These are phyloP conservation scores for Puccinia coronata DNA, from an alignment of 1,284 basidiomycete genomes.

Conservation along the genomic window DNA sequence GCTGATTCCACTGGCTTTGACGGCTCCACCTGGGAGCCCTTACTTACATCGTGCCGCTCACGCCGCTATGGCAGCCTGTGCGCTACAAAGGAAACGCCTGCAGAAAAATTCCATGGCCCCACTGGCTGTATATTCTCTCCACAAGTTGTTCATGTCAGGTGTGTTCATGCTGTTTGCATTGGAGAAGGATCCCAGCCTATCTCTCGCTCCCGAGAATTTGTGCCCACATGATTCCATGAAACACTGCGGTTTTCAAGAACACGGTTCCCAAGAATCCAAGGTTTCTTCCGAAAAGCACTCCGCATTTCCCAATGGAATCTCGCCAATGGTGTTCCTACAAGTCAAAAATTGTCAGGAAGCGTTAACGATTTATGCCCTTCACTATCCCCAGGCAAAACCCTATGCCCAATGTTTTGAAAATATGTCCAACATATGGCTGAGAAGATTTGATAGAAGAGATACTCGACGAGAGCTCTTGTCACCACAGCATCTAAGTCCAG, in stretches of 20 bases:
- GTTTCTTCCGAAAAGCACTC: not conserved
- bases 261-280: not conserved
- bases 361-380: slow-evolving; percentile 38
- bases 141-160: slow-evolving; percentile 43
- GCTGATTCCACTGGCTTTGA: slow-evolving; percentile 32
- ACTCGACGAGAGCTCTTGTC: not conserved
- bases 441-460: slow-evolving; percentile 7
- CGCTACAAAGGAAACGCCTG: slow-evolving; percentile 34
- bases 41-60: slow-evolving; percentile 32
- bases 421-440: slow-evolving; percentile 17
- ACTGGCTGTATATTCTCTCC: slow-evolving; percentile 40
- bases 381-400: slow-evolving; percentile 34
- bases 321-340: not conserved
- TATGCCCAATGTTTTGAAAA: slow-evolving; percentile 42
- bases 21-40: slow-evolving; percentile 16
- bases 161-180: slow-evolving; percentile 37
- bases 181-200: slow-evolving; percentile 33
- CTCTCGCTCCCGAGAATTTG: not conserved
- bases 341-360: slow-evolving; percentile 29
- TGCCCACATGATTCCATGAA: not conserved
- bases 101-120: slow-evolving; percentile 12
- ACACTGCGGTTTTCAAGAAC: too few species aligned
- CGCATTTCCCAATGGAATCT: not conserved
- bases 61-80: slow-evolving; percentile 40
- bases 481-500: not conserved